phyloP scores from a whole-genome alignment of 352 stramenopile genomes.

The Pythium rishiriense region DNA sequence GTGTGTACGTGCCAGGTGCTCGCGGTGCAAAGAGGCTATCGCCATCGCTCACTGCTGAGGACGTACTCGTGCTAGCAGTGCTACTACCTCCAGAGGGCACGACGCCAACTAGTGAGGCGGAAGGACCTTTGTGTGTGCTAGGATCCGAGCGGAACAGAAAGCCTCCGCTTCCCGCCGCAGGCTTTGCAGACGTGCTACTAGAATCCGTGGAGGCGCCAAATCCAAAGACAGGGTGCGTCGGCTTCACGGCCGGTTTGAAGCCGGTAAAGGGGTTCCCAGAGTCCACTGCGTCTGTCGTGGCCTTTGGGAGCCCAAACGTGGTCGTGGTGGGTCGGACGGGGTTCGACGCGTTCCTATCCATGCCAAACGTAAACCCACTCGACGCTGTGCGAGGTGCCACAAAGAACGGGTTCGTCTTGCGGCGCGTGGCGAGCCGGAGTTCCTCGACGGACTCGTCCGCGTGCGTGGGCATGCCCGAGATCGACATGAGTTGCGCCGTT shows the following conservation, averaged over 20 bases:
- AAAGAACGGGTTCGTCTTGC: not conserved
- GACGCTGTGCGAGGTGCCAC: not conserved
- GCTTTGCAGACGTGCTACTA: not conserved
- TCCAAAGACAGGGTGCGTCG: not conserved
- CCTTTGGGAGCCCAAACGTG: not conserved
- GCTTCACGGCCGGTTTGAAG: not conserved
- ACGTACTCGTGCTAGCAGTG: not conserved
- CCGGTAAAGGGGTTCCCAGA: not conserved
- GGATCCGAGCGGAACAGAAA: not conserved
- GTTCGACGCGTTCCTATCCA: not conserved
- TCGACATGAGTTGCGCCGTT: not conserved
- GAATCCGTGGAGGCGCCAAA: not conserved
- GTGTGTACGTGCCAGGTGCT: not conserved
- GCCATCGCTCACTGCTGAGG: not conserved
- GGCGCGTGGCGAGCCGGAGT: not conserved
- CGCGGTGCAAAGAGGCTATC: not conserved
- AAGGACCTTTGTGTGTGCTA: not conserved
- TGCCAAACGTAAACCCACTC: conserved; percentile 2
- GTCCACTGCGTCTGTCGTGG: not conserved
- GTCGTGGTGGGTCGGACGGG: not conserved
- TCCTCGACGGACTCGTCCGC: conserved; percentile 4
- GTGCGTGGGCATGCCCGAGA: conserved; percentile 9
- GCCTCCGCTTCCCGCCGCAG: not conserved
- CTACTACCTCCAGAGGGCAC: not conserved
- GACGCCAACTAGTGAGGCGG: not conserved